Conservation (phyloP, 2,329 filamentous ascomycete species). For the Graphium sp. region DNA sequence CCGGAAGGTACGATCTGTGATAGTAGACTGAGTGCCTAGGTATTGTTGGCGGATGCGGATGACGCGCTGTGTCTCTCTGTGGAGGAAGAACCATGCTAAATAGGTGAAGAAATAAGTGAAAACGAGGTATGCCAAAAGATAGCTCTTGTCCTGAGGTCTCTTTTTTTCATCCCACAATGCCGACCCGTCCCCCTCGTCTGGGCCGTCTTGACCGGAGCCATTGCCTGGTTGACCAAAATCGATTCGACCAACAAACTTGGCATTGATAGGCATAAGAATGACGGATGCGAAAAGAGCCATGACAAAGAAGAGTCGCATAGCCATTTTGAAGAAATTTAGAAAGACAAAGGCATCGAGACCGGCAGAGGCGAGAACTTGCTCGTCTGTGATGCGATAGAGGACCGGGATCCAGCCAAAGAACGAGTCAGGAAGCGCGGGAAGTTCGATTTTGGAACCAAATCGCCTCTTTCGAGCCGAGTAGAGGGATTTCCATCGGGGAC, state of each 20-base stretch:
- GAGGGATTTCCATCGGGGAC: constrained; percentile 79
- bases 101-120: constrained; percentile 88
- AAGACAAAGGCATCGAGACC: constrained; percentile 95
- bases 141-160: constrained; percentile 27
- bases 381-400: constrained; percentile 69
- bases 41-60: constrained; percentile 81
- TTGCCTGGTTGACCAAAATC: constrained; percentile 3
- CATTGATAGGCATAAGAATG: constrained; percentile 76
- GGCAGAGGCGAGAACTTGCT: constrained; percentile 77
- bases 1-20: constrained; percentile 86
- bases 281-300: constrained; percentile 68
- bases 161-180: constrained; percentile 15
- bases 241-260: constrained; percentile 28
- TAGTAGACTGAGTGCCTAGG: constrained; percentile 81
- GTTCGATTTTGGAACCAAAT: constrained; percentile 34
- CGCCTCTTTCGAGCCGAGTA: constrained; percentile 80
- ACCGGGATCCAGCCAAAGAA: constrained; percentile 89
- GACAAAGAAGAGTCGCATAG: constrained; percentile 63
- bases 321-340: constrained; percentile 89
- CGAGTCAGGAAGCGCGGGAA: constrained; percentile 68
- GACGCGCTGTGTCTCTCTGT: constrained; percentile 68
- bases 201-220: constrained; percentile 5
- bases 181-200: constrained; percentile 12
- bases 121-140: constrained; percentile 84
- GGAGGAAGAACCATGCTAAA: constrained; percentile 67